Percentiles rank a stretch among this genome's conserved stretches.
These are phyloP conservation scores for Boeremia exigua DNA, from an alignment of 2,329 filamentous ascomycete genomes.

Conservation along the genomic window DNA sequence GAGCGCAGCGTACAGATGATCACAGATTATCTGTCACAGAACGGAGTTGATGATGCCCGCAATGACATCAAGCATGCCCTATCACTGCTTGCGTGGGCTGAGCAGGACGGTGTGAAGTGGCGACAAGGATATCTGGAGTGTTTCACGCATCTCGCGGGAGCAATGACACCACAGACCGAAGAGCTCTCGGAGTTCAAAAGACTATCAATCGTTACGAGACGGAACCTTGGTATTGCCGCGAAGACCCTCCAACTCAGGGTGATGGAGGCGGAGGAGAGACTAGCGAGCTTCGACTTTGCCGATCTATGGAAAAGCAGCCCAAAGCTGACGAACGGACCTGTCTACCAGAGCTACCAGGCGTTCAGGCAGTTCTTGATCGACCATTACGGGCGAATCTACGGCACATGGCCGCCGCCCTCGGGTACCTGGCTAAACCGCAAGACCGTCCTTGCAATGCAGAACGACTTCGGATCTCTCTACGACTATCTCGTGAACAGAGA, in stretches of 20 bases:
- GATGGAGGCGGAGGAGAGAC: slow-evolving; percentile 66
- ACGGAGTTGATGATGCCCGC: slow-evolving; percentile 69
- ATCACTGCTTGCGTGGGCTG: slow-evolving; percentile 69
- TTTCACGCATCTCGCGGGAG: slow-evolving; percentile 71
- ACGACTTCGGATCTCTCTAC: slow-evolving; percentile 72
- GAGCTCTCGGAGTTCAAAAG: slow-evolving; percentile 62
- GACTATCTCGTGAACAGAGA: slow-evolving; percentile 74
- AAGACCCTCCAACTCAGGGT: slow-evolving; percentile 68
- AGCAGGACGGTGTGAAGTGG: slow-evolving; percentile 67
- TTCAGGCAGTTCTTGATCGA: slow-evolving; percentile 66
- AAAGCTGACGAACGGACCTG: slow-evolving; percentile 48
- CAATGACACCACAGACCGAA: slow-evolving; percentile 56
- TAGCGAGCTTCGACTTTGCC: slow-evolving; percentile 65
- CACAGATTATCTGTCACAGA: slow-evolving; percentile 64
- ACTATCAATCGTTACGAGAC: slow-evolving; percentile 67
- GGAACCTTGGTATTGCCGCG: slow-evolving; percentile 66
- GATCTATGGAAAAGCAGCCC: slow-evolving; percentile 62
- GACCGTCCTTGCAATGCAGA: slow-evolving; percentile 63
- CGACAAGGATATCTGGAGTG: slow-evolving; percentile 71
- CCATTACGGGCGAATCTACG: slow-evolving; percentile 64
- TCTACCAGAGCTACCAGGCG: slow-evolving; percentile 63
- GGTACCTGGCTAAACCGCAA: slow-evolving; percentile 65
- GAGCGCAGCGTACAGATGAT: slow-evolving; percentile 64
- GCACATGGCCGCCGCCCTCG: slow-evolving; percentile 65
- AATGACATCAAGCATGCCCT: slow-evolving; percentile 66